Evolutionary conservation across 225 moss, liverwort and hornwort species (phyloP).

Genomic region (Physcomitrellopsis africana): DNA sequence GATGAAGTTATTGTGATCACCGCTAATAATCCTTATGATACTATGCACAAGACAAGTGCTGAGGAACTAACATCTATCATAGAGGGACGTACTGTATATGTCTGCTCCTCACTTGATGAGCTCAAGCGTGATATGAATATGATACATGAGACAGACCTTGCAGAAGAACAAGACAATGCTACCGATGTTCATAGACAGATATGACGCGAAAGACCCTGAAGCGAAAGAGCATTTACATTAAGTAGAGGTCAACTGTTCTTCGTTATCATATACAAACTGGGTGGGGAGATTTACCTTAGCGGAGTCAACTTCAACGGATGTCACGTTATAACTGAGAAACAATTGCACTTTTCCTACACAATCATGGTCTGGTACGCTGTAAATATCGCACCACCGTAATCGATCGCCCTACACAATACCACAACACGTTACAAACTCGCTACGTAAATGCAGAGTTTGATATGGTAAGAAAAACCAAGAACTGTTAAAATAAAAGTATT

Average conservation of each 20-base stretch:
- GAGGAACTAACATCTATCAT: too few species aligned
- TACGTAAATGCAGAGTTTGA: too few species aligned
- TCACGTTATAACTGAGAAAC: conserved; percentile 72
- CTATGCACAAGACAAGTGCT: too few species aligned
- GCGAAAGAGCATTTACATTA: not conserved
- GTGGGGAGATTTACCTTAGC: conserved; percentile 52
- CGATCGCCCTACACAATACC: conserved; percentile 72
- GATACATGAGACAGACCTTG: too few species aligned
- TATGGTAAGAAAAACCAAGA: not conserved
- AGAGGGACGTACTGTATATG: too few species aligned
- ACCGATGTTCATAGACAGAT: not conserved
- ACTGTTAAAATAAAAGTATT: not conserved
- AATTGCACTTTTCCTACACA: conserved; percentile 89
- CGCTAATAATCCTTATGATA: too few species aligned
- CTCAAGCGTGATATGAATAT: too few species aligned
- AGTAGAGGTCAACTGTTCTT: not conserved
- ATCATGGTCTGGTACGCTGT: conserved; percentile 79
- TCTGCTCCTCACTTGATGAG: too few species aligned
- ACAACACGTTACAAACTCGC: not conserved
- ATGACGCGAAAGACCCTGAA: not conserved
- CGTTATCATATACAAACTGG: not conserved
- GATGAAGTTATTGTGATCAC: too few species aligned
- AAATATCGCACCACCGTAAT: conserved; percentile 85
- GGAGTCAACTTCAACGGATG: conserved; percentile 76
- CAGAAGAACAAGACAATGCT: too few species aligned